These are phyloP conservation scores for Populus davidiana DNA, from an alignment of 345 rosid genomes.

Conservation along the genomic window DNA sequence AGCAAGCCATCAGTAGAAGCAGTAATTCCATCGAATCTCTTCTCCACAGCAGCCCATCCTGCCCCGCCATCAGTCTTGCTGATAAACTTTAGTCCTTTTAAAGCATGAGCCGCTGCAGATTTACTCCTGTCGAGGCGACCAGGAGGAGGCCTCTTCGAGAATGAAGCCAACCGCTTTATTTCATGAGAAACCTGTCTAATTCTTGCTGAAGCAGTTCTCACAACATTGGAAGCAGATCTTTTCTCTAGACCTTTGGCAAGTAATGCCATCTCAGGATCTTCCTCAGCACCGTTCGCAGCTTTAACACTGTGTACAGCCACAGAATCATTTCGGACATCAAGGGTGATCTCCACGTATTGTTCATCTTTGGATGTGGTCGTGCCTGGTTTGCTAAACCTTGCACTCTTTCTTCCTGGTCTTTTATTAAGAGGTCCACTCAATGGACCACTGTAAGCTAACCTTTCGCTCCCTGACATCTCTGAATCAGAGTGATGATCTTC, in stretches of 20 bases:
- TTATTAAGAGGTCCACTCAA: conserved; percentile 55
- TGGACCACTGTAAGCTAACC: conserved; percentile 36
- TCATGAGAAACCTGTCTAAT: conserved; percentile 64
- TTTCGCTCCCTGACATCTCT: conserved; percentile 31
- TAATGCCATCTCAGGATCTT: conserved; percentile 38
- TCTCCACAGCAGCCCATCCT: conserved; percentile 70
- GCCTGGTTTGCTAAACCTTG: conserved; percentile 34
- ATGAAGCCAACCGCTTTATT: conserved; percentile 51
- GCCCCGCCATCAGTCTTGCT: conserved; percentile 65
- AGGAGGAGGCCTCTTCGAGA: conserved; percentile 38
- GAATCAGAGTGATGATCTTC: conserved; percentile 42
- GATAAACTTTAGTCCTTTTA: conserved; percentile 74
- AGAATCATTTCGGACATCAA: conserved; percentile 21
- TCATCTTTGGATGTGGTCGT: conserved; percentile 27
- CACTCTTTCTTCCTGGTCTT: conserved; percentile 35
- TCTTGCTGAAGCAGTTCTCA: conserved; percentile 47
- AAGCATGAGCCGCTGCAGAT: conserved; percentile 57
- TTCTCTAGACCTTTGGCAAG: conserved; percentile 51
- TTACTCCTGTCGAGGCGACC: conserved; percentile 60
- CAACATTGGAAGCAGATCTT: conserved; percentile 34
- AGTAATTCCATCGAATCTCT: conserved; percentile 53
- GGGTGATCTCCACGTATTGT: conserved; percentile 34
- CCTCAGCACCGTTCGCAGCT: conserved; percentile 36
- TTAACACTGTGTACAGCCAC: conserved; percentile 34
- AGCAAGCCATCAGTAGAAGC: conserved; percentile 46